Evolutionary conservation across 2,329 filamentous ascomycete species (phyloP).

Genomic region (Iodosphaeria phyllophila): DNA sequence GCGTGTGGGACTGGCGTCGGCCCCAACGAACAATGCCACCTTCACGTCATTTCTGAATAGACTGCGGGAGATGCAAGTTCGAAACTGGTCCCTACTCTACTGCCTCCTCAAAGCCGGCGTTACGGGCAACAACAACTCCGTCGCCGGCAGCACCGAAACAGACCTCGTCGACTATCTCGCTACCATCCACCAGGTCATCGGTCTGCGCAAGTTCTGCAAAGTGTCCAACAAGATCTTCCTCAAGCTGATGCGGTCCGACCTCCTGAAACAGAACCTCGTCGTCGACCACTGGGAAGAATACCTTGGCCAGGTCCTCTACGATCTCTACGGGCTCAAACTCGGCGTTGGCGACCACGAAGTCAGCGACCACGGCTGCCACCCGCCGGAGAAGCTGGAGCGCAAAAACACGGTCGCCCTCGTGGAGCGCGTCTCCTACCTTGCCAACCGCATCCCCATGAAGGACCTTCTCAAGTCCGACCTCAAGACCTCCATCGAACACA

Average conservation of each 20-base stretch:
- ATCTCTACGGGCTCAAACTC: constrained; percentile 66
- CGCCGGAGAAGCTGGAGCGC: constrained; percentile 58
- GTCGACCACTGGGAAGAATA: constrained; percentile 75
- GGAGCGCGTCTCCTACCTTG: constrained; percentile 66
- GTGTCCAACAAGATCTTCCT: constrained; percentile 73
- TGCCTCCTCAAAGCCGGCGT: constrained; percentile 59
- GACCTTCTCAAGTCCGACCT: constrained; percentile 84
- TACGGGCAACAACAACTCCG: constrained; percentile 38
- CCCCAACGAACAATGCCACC: constrained; percentile 36
- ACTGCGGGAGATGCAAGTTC: constrained; percentile 72
- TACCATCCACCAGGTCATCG: constrained; percentile 67
- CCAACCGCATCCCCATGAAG: constrained; percentile 70
- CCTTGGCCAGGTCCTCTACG: constrained; percentile 67
- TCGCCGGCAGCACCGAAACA: constrained; percentile 47
- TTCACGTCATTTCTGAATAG: constrained; percentile 43
- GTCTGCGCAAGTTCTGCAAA: constrained; percentile 71
- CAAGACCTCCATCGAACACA: constrained; percentile 77
- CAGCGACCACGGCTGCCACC: constrained; percentile 67
- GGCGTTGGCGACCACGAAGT: constrained; percentile 46
- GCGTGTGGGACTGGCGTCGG: constrained; percentile 51
- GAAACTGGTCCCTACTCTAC: constrained; percentile 79
- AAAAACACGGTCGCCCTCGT: constrained; percentile 65
- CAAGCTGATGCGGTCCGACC: constrained; percentile 72
- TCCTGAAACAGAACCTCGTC: constrained; percentile 56
- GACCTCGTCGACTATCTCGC: constrained; percentile 66